A percentile compares a stretch with the other conserved stretches of the same genome.
Evolutionary conservation across 768 basidiomycete species (phyloP).

Genomic region (Heimioporus sp.): DNA sequence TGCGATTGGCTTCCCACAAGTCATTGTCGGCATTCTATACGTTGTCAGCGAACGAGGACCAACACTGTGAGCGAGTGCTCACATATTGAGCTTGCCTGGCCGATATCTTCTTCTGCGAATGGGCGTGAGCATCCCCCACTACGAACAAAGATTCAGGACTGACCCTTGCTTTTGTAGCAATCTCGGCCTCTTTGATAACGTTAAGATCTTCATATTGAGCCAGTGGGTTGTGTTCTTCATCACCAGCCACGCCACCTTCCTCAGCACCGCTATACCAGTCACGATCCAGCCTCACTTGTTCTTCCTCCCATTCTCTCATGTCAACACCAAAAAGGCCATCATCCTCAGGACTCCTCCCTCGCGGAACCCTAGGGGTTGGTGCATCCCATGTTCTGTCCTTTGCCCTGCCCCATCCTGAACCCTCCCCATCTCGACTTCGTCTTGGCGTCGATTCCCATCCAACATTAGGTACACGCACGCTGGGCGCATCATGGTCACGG

Average conservation of each 20-base stretch:
- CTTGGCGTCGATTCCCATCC: conserved; percentile 95
- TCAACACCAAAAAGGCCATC: conserved; percentile 65
- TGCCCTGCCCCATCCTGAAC: conserved; percentile 61
- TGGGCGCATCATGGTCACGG: conserved; percentile 62
- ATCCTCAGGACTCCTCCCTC: conserved; percentile 71
- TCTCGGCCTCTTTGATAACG: conserved; percentile 65
- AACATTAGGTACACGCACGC: conserved; percentile 87
- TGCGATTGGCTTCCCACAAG: conserved; percentile 97
- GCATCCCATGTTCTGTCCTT: conserved; percentile 71
- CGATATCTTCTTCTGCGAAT: conserved; percentile 74
- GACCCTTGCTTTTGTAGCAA: conserved; percentile 73
- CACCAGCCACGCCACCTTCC: conserved; percentile 80
- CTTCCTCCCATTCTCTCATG: conserved; percentile 94
- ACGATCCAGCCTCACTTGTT: conserved; percentile 85
- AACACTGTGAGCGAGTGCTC: conserved; percentile 27
- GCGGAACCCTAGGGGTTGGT: conserved; percentile 68
- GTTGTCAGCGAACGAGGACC: conserved; percentile 8
- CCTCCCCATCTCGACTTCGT: conserved; percentile 49
- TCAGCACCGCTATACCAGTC: conserved; percentile 97
- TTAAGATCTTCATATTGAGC: conserved; percentile 89
- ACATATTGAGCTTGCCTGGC: conserved; percentile 97
- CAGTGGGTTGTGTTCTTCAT: conserved; percentile 91
- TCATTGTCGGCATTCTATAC: conserved; percentile 95
- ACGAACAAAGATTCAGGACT: conserved; percentile 22
- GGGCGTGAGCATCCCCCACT: conserved; percentile 14